Conservation (phyloP, 805 yeast species). For the Candida ortonii region DNA sequence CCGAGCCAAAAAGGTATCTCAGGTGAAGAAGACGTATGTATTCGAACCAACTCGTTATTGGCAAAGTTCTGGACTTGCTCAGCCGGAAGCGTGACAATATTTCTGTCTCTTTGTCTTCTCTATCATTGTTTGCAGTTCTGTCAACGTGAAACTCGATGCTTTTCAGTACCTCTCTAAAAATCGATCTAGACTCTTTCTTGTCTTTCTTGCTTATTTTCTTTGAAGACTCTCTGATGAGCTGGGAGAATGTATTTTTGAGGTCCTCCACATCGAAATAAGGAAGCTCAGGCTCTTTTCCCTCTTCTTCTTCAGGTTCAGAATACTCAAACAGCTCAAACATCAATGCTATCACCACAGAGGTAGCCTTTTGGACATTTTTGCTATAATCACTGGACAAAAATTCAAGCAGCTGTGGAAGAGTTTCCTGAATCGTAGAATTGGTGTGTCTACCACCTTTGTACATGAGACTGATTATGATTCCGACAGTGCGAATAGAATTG, state of each 20-base stretch:
- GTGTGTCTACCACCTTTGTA: conserved; percentile 35
- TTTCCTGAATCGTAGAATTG: conserved; percentile 41
- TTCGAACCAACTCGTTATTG: conserved; percentile 50
- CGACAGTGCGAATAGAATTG: conserved; percentile 47
- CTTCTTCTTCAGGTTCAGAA: conserved; percentile 39
- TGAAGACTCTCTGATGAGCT: conserved; percentile 49
- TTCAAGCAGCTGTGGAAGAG: conserved; percentile 39
- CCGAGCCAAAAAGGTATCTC: conserved; percentile 51
- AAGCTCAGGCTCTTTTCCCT: conserved; percentile 36
- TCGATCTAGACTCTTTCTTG: conserved; percentile 55
- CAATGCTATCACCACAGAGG: conserved; percentile 54
- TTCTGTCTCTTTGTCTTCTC: conserved; percentile 9
- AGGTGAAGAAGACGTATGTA: conserved; percentile 46
- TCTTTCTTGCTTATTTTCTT: conserved; percentile 61
- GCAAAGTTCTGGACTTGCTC: conserved; percentile 43
- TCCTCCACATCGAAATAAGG: conserved; percentile 57
- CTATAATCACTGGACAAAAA: conserved; percentile 37
- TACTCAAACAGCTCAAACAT: conserved; percentile 50
- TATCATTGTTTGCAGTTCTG: conserved; percentile 15
- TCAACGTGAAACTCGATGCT: conserved; percentile 42
- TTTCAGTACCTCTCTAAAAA: conserved; percentile 54
- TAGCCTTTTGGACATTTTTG: conserved; percentile 50
- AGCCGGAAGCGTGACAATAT: conserved; percentile 36
- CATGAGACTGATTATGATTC: conserved; percentile 42
- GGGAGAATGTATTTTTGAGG: conserved; percentile 38